Conservation (phyloP, 192 early-diverging fungal species). For the Backusella parvicylindrica region DNA sequence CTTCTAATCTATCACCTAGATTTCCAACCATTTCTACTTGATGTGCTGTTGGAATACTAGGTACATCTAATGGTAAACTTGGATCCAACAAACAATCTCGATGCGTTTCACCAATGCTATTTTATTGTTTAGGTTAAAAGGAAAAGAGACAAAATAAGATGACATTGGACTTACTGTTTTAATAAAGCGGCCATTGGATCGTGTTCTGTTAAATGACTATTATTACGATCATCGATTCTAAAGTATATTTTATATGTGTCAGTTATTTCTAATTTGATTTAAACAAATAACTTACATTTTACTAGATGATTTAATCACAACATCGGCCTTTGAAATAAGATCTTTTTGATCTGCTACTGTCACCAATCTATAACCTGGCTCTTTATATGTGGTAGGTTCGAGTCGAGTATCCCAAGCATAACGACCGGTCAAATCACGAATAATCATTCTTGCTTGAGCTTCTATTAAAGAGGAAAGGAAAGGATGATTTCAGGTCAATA, state of each 20-base stretch:
- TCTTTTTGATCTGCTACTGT: background rate
- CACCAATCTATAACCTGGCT: background rate
- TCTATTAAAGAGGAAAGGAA: conserved; percentile 26
- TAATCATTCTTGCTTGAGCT: conserved; percentile 53
- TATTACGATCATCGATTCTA: background rate
- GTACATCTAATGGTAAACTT: conserved; percentile 38
- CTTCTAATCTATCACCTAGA: conserved; percentile 41
- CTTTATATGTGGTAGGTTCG: conserved; percentile 8
- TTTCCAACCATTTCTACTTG: conserved; percentile 17
- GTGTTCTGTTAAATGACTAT: background rate
- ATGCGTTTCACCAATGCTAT: conserved; percentile 52
- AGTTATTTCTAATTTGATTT: no score
- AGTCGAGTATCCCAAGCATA: conserved; percentile 78
- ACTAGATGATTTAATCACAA: background rate
- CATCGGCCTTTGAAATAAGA: background rate
- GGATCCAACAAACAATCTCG: conserved; percentile 57
- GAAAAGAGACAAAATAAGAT: background rate
- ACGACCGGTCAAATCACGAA: conserved; percentile 75
- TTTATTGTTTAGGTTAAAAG: background rate
- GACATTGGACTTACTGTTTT: conserved; percentile 9
- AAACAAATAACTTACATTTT: background rate
- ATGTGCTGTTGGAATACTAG: conserved; percentile 12
- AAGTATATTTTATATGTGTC: no score
- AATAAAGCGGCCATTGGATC: conserved; percentile 13
- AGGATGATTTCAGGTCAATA: no score